phyloP scores from a whole-genome alignment of 2,329 filamentous ascomycete species.

The Pestalotiopsis sp. region DNA sequence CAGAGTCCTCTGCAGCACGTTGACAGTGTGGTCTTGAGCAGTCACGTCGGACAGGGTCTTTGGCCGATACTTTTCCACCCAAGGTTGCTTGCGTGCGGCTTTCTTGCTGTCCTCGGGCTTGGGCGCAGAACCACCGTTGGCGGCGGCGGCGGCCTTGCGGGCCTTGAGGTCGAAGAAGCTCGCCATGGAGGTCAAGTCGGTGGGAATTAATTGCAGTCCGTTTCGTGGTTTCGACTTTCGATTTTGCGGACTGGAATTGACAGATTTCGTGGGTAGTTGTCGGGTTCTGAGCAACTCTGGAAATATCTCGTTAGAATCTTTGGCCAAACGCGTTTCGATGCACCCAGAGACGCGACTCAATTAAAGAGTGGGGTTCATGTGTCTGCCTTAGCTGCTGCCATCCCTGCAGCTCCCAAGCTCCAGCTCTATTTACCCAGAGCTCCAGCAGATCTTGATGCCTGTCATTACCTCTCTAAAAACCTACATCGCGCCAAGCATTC shows the following conservation, averaged over 20 bases:
- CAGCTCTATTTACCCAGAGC: neutral
- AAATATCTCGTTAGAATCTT: neutral
- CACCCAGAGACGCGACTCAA: neutral
- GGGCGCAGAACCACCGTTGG: constrained; percentile 61
- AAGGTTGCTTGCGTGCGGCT: constrained; percentile 75
- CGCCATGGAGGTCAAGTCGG: constrained; percentile 60
- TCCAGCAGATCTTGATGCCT: neutral
- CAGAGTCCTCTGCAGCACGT: constrained; percentile 86
- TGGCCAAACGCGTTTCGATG: constrained; percentile 1
- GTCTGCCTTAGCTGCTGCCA: neutral
- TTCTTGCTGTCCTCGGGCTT: constrained; percentile 70
- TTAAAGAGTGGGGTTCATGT: neutral
- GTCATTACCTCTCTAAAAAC: too few species aligned
- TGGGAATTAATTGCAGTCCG: neutral
- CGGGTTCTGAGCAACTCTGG: neutral
- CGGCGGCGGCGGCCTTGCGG: constrained; percentile 75
- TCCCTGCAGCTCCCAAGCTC: neutral
- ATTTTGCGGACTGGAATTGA: neutral
- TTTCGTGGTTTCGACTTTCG: neutral
- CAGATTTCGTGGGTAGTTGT: neutral
- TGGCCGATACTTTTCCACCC: constrained; percentile 99
- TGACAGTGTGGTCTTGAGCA: constrained; percentile 95
- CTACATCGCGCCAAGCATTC: too few species aligned
- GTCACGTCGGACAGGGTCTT: constrained; percentile 94
- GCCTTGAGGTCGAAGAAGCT: constrained; percentile 97